phyloP scores from a whole-genome alignment of 2,329 filamentous ascomycete genomes.

The Phaeosphaeriaceae sp. region DNA sequence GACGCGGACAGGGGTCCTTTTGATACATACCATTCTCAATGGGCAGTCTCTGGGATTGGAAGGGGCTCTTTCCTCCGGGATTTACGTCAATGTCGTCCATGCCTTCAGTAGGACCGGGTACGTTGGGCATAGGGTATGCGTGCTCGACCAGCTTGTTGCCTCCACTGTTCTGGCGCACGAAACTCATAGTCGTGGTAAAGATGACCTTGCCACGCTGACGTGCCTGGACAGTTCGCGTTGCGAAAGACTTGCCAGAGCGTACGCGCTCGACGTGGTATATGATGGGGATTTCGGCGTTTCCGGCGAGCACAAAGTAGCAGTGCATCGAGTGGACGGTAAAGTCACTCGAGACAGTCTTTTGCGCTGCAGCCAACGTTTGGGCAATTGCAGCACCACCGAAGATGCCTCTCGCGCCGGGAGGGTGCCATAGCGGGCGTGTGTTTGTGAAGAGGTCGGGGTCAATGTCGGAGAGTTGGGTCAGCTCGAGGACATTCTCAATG shows the following conservation, averaged over 20 bases:
- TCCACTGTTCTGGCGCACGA: constrained; percentile 71
- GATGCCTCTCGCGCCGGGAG: constrained; percentile 88
- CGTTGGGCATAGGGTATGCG: constrained; percentile 61
- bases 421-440: constrained; percentile 88
- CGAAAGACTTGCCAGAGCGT: constrained; percentile 86
- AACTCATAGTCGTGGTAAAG: constrained; percentile 94
- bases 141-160: constrained; percentile 69
- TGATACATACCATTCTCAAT: constrained; percentile 60
- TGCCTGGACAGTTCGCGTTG: constrained; percentile 94
- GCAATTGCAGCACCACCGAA: constrained; percentile 94
- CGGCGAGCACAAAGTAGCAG: constrained; percentile 97
- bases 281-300: constrained; percentile 82
- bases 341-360: constrained; percentile 79
- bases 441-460: constrained; percentile 94
- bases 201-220: constrained; percentile 87
- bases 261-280: constrained; percentile 96
- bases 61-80: constrained; percentile 56
- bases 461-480: constrained; percentile 79
- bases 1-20: background rate
- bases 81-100: constrained; percentile 41
- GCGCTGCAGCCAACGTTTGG: constrained; percentile 86
- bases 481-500: constrained; percentile 89
- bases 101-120: constrained; percentile 54
- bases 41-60: constrained; percentile 64
- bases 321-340: constrained; percentile 96